A percentile compares a stretch with the other conserved stretches of the same genome.
These are phyloP conservation scores for Tolypocladium amazonense DNA, from an alignment of 2,329 filamentous ascomycete genomes.

Conservation along the genomic window DNA sequence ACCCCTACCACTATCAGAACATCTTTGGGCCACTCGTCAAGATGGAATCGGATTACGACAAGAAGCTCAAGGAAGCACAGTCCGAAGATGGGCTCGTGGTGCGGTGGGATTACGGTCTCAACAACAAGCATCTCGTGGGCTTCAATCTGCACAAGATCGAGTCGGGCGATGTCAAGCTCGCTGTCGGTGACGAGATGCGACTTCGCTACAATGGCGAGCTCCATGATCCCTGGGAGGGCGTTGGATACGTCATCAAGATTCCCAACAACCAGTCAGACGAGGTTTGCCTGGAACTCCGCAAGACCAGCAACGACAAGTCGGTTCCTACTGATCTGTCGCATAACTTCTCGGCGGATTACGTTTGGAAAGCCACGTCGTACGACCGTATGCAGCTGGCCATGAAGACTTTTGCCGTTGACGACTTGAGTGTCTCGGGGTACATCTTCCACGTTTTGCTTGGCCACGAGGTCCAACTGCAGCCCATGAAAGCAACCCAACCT, in stretches of 20 bases:
- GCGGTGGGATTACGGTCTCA: conserved; percentile 88
- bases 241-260: conserved; percentile 98
- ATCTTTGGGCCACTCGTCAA: conserved; percentile 97
- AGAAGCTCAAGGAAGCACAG: conserved; percentile 96
- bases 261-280: conserved; percentile 99
- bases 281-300: conserved; percentile 86
- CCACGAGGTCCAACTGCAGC: conserved; percentile 86
- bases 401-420: conserved; percentile 97
- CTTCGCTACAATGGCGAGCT: conserved; percentile 93
- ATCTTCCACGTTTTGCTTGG: conserved; percentile 96
- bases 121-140: conserved; percentile 93
- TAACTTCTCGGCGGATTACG: conserved; percentile 97
- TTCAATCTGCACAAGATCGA: conserved; percentile 96
- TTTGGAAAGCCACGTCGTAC: conserved; percentile 99
- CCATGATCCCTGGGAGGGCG: conserved; percentile 87
- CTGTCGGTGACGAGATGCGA: conserved; percentile 97
- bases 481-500: conserved; percentile 90
- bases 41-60: conserved; percentile 98
- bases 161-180: conserved; percentile 93
- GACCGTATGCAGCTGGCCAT: conserved; percentile 98
- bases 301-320: conserved; percentile 90
- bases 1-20: conserved; percentile 97
- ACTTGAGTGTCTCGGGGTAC: conserved; percentile 96
- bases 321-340: conserved; percentile 93
- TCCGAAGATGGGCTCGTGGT: conserved; percentile 93